phyloP scores from a whole-genome alignment of 2,329 filamentous ascomycete genomes.

The Diaporthe batatas region DNA sequence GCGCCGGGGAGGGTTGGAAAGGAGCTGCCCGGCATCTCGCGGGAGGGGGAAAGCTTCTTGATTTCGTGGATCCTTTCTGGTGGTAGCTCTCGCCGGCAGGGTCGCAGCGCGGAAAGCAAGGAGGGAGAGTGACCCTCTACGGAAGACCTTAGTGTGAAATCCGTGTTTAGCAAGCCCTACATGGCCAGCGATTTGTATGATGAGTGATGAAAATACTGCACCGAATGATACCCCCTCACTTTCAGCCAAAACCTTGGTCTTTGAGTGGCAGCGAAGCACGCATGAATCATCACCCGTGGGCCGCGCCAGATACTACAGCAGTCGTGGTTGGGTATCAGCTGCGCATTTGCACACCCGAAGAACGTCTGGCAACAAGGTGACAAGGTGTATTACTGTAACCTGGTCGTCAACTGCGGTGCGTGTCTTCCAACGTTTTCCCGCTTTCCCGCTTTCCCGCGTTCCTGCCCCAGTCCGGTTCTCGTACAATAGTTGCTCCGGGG shows the following conservation, averaged over 20 bases:
- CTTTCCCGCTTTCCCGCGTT: background rate
- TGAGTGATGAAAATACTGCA: conserved; percentile 17
- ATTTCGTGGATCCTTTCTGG: too few species aligned
- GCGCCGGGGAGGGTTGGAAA: background rate
- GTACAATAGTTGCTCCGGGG: background rate
- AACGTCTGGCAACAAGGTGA: background rate
- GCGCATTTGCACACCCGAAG: background rate
- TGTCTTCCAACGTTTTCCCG: background rate
- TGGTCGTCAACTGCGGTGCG: background rate
- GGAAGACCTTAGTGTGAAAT: background rate
- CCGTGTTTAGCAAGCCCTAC: background rate
- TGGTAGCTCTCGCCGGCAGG: background rate
- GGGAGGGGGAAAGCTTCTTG: background rate
- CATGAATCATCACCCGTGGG: background rate
- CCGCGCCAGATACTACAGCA: background rate
- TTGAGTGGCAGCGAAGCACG: background rate
- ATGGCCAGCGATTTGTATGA: conserved; percentile 9
- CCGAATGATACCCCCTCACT: conserved; percentile 23
- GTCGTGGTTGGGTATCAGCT: background rate
- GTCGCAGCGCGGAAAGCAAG: background rate
- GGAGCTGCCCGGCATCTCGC: background rate
- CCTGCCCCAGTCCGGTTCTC: background rate
- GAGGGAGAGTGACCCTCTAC: background rate
- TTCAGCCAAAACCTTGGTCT: background rate
- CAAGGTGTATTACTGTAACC: background rate